Evolutionary conservation across 129 eudicot species (phyloP).

Genomic region (Lactuca sativa): DNA sequence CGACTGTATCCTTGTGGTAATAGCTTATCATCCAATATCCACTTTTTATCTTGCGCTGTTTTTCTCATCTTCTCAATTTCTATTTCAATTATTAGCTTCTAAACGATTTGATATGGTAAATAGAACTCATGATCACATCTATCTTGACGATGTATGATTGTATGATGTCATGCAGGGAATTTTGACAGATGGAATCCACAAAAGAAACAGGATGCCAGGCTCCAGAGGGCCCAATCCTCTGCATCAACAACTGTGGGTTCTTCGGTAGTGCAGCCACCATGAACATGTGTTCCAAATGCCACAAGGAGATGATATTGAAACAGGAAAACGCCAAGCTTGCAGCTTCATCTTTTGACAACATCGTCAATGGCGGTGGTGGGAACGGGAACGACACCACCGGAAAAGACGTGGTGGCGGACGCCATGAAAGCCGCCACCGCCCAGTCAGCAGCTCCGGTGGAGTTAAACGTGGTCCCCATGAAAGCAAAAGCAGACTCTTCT

Average conservation of each 20-base stretch:
- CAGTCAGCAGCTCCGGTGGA: slow-evolving; percentile 34
- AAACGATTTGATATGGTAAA: not conserved
- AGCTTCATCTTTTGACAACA: slow-evolving; percentile 63
- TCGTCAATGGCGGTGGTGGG: slow-evolving; percentile 56
- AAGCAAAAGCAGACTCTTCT: slow-evolving; percentile 33
- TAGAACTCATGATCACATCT: not conserved
- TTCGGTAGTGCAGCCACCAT: slow-evolving; percentile 75
- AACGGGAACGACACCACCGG: slow-evolving; percentile 13
- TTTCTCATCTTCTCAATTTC: not conserved
- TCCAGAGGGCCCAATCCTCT: slow-evolving; percentile 68
- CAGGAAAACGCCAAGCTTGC: slow-evolving; percentile 72
- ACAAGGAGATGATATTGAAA: slow-evolving; percentile 62
- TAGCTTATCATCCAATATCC: not conserved
- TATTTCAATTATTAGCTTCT: slow-evolving; percentile 8
- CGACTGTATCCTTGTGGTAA: not conserved
- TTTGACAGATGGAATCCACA: slow-evolving; percentile 60
- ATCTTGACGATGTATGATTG: not conserved
- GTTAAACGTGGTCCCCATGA: slow-evolving; percentile 27
- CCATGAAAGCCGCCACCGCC: slow-evolving; percentile 22
- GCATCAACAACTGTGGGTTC: slow-evolving; percentile 72
- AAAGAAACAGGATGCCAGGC: slow-evolving; percentile 64
- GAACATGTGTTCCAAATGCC: slow-evolving; percentile 84
- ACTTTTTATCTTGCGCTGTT: not conserved
- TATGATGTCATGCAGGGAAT: slow-evolving; percentile 4
- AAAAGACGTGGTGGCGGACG: slow-evolving; percentile 32